phyloP scores from a whole-genome alignment of 768 basidiomycete species.

The Candolleomyces efflorescens region DNA sequence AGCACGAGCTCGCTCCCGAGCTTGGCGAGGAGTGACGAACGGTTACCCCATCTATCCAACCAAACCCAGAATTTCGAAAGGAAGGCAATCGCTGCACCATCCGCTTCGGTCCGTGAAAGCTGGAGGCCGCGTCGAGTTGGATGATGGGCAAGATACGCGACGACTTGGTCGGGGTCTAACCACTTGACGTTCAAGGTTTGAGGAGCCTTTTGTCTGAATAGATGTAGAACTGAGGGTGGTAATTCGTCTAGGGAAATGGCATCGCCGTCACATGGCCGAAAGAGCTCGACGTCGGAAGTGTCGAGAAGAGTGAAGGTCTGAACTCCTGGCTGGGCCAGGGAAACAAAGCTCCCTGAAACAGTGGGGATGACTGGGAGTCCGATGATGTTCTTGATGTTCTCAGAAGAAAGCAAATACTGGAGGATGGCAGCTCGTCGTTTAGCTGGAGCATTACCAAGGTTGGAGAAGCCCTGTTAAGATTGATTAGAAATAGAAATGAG shows the following conservation, averaged over 20 bases:
- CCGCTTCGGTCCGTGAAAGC: slow-evolving; percentile 13
- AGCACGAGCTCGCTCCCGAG: neutral
- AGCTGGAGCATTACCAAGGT: neutral
- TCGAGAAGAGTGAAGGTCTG: slow-evolving; percentile 22
- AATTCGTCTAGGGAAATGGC: slow-evolving; percentile 28
- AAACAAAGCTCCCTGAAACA: slow-evolving; percentile 15
- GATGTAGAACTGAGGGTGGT: slow-evolving; percentile 16
- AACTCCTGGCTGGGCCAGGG: slow-evolving; percentile 11
- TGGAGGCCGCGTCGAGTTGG: slow-evolving; percentile 20
- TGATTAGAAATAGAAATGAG: neutral
- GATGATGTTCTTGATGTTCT: slow-evolving; percentile 26
- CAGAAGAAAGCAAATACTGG: slow-evolving; percentile 31
- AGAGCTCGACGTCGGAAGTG: slow-evolving; percentile 19
- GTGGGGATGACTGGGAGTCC: slow-evolving; percentile 34
- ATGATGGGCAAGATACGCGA: slow-evolving; percentile 25
- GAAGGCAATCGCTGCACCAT: slow-evolving; percentile 24
- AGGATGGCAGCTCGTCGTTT: slow-evolving; percentile 14
- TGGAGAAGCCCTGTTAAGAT: too few relatives aligned
- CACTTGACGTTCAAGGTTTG: slow-evolving; percentile 25
- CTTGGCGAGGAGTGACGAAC: neutral
- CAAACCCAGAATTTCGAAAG: slow-evolving; percentile 42
- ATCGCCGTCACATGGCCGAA: slow-evolving; percentile 22
- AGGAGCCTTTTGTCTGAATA: slow-evolving; percentile 18
- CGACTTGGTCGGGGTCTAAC: slow-evolving; percentile 21
- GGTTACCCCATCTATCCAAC: slow-evolving; percentile 22